Conservation (phyloP, 306 rosid species). For the Begonia peltatifolia region DNA sequence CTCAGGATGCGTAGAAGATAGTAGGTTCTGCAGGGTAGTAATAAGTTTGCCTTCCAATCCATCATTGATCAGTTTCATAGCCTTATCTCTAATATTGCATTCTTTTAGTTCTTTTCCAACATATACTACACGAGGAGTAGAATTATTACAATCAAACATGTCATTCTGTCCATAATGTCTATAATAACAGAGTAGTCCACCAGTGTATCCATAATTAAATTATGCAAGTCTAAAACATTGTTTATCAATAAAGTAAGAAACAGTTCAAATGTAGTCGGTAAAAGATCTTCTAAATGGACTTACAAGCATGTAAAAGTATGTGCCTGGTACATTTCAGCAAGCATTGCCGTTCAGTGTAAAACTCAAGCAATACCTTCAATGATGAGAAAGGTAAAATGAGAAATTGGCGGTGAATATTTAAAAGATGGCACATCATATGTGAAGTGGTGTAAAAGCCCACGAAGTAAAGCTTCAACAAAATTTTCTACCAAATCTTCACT, state of each 20-base stretch:
- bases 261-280: slow-evolving; percentile 1
- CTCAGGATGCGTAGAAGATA: slow-evolving; percentile 52
- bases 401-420: slow-evolving; percentile 5
- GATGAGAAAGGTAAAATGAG: slow-evolving; percentile 3
- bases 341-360: slow-evolving; percentile 87
- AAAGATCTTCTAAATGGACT: slow-evolving; percentile 23
- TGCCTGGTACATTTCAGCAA: slow-evolving; percentile 79
- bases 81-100: slow-evolving; percentile 47
- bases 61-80: slow-evolving; percentile 44
- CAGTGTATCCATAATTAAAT: no score
- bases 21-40: slow-evolving; percentile 38
- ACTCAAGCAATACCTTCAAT: slow-evolving; percentile 52
- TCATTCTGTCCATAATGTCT: no score
- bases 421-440: not conserved
- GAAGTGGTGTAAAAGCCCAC: not conserved
- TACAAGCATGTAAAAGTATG: slow-evolving; percentile 72
- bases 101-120: slow-evolving; percentile 32
- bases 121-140: slow-evolving; percentile 47
- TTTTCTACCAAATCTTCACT: slow-evolving; percentile 1
- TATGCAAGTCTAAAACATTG: no score
- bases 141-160: slow-evolving; percentile 9
- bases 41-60: slow-evolving; percentile 67
- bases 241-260: not conserved
- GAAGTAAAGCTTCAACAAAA: no score
- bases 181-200: no score